Conservation (phyloP, 2,329 filamentous ascomycete genomes). For the Aspergillus terreus region DNA sequence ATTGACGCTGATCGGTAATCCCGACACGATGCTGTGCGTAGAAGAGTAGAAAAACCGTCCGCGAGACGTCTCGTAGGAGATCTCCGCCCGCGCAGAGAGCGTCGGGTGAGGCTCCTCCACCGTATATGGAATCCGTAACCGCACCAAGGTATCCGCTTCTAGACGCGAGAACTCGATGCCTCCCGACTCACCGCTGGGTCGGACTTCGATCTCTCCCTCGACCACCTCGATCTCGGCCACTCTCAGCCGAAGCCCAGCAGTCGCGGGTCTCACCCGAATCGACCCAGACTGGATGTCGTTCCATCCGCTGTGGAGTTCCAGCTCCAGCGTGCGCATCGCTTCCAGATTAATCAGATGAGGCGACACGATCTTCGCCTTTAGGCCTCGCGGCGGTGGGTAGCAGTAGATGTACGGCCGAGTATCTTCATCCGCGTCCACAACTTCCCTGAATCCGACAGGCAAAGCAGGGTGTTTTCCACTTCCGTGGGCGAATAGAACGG, state of each 20-base stretch:
- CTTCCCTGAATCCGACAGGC: constrained; percentile 34
- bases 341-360: constrained; percentile 75
- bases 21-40: constrained; percentile 63
- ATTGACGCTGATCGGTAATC: constrained; percentile 85
- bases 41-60: constrained; percentile 64
- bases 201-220: constrained; percentile 40
- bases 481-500: constrained; percentile 36
- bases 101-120: constrained; percentile 71
- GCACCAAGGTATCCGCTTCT: constrained; percentile 26
- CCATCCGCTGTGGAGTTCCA: constrained; percentile 70
- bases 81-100: constrained; percentile 71
- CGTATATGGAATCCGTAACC: constrained; percentile 71
- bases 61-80: constrained; percentile 65
- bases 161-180: constrained; percentile 42
- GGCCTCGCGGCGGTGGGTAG: constrained; percentile 65
- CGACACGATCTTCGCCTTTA: constrained; percentile 65
- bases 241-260: constrained; percentile 57
- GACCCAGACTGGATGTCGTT: constrained; percentile 57
- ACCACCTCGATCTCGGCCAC: constrained; percentile 48
- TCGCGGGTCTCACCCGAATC: constrained; percentile 55
- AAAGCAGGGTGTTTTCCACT: constrained; percentile 26
- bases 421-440: constrained; percentile 37
- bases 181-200: constrained; percentile 43
- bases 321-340: constrained; percentile 70
- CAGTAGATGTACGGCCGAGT: constrained; percentile 63